Base-by-base conservation (phyloP, 192 early-diverging fungal genomes). In the Jimgerdemannia flammicorona region DNA sequence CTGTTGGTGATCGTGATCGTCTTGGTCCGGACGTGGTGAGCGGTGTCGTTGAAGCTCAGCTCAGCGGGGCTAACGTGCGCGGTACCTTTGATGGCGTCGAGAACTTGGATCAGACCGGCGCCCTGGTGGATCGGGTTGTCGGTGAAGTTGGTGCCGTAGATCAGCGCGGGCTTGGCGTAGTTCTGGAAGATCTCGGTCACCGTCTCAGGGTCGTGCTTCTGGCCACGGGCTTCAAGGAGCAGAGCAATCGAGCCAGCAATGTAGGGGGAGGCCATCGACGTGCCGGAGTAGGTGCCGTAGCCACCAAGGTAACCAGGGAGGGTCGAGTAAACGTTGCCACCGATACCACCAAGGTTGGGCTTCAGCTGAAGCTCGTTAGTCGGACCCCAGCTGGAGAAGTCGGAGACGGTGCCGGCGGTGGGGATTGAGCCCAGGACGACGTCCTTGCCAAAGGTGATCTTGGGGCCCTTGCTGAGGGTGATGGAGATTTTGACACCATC, bases 361-460 rank as follows among this genome's bases (percentile, higher is more conserved):
- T 88, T 88, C 44, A 86, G 40, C n/a, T 87, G 78, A 66, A 96
- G 80, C 69, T 94, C 88, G 43, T 84, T 84, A 64, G 87, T 90
- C 0, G 92, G 89, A 20, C 96, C 96, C 75, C 87, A 87, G 40
- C 91, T 92, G 14, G 92, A 92, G 73, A 93, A 95, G 54, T 70
- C 67, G 18, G 94, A 95, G 8, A 94, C 77, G 43, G 82, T 90
- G 44, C 89, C 90, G 43, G 87, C 91, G 7, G 86, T 77, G 1
- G 84, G 78, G 70, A 88, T 84, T 17, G 63, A 70, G 20, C 79
- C 73, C 40, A 86, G 85, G 40, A 89, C 88, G 6, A 76, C 71
- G 18, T 90, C 73, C 1, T 78, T 79, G 68, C 85, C 78, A 17
- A 69, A 72, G 19, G 80, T 79, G 3, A 64, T 10, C 2, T 10